Percentiles rank a stretch among this genome's conserved stretches.
Conservation (phyloP, 345 rosid genomes). For the Ceriops decandra region DNA sequence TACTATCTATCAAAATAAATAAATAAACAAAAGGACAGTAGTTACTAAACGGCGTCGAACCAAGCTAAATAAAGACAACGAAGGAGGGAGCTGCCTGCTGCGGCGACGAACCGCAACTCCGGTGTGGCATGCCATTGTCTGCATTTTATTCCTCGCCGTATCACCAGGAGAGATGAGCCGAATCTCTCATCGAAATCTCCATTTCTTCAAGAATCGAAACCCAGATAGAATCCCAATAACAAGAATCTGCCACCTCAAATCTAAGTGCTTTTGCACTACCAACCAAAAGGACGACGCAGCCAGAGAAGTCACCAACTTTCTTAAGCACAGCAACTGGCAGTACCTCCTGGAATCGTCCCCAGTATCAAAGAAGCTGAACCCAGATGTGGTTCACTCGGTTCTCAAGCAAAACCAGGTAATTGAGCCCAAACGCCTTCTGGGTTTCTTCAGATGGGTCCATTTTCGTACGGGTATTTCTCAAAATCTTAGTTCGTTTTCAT, state of each 20-base stretch:
- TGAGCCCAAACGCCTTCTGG: constrained; percentile 52
- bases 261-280: neutral
- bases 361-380: constrained; percentile 37
- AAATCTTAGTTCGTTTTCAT: constrained; percentile 49
- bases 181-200: neutral
- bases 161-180: constrained; percentile 6
- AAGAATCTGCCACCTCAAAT: constrained; percentile 22
- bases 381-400: constrained; percentile 62
- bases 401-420: constrained; percentile 37
- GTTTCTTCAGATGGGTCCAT: constrained; percentile 62
- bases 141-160: neutral
- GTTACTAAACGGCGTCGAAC: too few relatives aligned
- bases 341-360: constrained; percentile 37
- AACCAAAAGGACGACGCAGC: constrained; percentile 18
- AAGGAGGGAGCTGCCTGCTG: too few relatives aligned
- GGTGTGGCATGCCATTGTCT: neutral
- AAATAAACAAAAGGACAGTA: too few relatives aligned
- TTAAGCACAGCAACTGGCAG: constrained; percentile 49
- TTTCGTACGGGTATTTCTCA: constrained; percentile 34
- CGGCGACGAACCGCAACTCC: too few relatives aligned
- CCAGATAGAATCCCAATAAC: neutral
- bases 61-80: too few relatives aligned
- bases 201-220: constrained; percentile 11
- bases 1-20: too few relatives aligned
- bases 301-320: constrained; percentile 40